These are phyloP conservation scores for Apiospora marii DNA, from an alignment of 2,329 filamentous ascomycete species.

Conservation along the genomic window DNA sequence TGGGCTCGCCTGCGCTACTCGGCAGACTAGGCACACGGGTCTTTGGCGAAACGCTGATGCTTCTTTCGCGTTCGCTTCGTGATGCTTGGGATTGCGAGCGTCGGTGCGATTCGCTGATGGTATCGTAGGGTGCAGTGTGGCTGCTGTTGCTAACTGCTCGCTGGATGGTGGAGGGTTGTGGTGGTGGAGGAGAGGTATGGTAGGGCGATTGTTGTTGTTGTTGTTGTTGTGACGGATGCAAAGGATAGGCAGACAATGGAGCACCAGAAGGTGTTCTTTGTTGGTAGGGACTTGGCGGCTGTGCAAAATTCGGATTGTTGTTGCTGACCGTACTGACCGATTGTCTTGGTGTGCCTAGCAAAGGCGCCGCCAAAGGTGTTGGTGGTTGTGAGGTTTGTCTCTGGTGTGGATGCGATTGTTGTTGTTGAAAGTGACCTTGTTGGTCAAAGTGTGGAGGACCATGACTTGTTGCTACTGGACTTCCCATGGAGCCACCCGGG, in stretches of 20 bases:
- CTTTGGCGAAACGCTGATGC: slow-evolving; percentile 81
- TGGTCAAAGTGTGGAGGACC: slow-evolving; percentile 45
- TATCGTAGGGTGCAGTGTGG: slow-evolving; percentile 53
- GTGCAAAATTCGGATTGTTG: slow-evolving; percentile 47
- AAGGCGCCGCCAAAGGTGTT: slow-evolving; percentile 60
- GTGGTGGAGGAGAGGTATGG: slow-evolving; percentile 41
- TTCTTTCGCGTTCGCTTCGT: slow-evolving; percentile 71
- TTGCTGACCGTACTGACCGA: slow-evolving; percentile 42
- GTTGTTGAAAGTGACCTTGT: slow-evolving; percentile 24
- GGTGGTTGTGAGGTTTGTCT: slow-evolving; percentile 63
- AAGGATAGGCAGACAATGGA: slow-evolving; percentile 39
- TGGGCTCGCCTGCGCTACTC: slow-evolving; percentile 32
- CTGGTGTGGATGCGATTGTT: slow-evolving; percentile 41
- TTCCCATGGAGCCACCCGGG: slow-evolving; percentile 44
- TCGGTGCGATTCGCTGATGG: slow-evolving; percentile 51
- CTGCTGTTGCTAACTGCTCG: slow-evolving; percentile 52
- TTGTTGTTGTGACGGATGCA: slow-evolving; percentile 35
- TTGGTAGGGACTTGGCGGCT: slow-evolving; percentile 68
- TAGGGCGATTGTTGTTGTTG: slow-evolving; percentile 33
- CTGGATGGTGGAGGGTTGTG: slow-evolving; percentile 45
- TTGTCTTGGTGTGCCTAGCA: slow-evolving; percentile 52
- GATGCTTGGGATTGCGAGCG: slow-evolving; percentile 59
- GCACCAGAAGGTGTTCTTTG: slow-evolving; percentile 52
- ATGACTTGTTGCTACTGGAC: slow-evolving; percentile 57
- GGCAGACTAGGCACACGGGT: slow-evolving; percentile 65